Conservation (phyloP, 1,284 basidiomycete genomes). For the Tremellales sp. region DNA sequence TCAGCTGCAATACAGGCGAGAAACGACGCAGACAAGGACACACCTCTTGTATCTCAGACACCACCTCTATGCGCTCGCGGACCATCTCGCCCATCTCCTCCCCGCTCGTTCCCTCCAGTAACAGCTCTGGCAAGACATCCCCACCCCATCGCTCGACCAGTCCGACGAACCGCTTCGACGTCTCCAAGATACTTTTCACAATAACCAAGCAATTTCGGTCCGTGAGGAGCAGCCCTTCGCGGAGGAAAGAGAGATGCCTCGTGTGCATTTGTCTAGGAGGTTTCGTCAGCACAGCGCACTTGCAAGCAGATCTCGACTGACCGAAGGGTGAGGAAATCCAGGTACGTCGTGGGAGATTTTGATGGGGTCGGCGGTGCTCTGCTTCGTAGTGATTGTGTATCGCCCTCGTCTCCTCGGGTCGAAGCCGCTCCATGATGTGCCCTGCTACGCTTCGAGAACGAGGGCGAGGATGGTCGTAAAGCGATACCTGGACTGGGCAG, state of each 20-base stretch:
- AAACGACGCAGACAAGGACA: constrained; percentile 18
- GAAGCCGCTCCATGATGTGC: background rate
- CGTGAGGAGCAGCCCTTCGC: constrained; percentile 73
- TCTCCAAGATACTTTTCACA: constrained; percentile 68
- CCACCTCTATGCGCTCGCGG: constrained; percentile 60
- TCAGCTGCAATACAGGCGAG: background rate
- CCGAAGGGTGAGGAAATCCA: constrained; percentile 82
- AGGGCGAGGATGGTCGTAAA: too few relatives aligned
- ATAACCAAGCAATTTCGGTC: constrained; percentile 62
- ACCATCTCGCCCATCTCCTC: constrained; percentile 64
- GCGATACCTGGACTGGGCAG: constrained; percentile 2
- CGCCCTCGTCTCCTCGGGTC: background rate
- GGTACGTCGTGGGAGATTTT: constrained; percentile 36
- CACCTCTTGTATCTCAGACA: constrained; percentile 72
- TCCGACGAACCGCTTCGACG: constrained; percentile 76
- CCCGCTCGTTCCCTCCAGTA: constrained; percentile 65
- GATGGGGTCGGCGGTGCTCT: constrained; percentile 22
- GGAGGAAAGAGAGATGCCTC: constrained; percentile 71
- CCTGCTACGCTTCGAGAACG: background rate
- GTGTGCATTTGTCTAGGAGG: constrained; percentile 58
- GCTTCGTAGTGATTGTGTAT: constrained; percentile 14
- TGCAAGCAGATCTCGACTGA: constrained; percentile 27
- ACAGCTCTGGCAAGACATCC: constrained; percentile 74
- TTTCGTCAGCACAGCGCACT: constrained; percentile 2
- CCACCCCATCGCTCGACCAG: constrained; percentile 89